These are phyloP conservation scores for Spathaspora hagerdaliae DNA, from an alignment of 805 yeast species.

Conservation along the genomic window DNA sequence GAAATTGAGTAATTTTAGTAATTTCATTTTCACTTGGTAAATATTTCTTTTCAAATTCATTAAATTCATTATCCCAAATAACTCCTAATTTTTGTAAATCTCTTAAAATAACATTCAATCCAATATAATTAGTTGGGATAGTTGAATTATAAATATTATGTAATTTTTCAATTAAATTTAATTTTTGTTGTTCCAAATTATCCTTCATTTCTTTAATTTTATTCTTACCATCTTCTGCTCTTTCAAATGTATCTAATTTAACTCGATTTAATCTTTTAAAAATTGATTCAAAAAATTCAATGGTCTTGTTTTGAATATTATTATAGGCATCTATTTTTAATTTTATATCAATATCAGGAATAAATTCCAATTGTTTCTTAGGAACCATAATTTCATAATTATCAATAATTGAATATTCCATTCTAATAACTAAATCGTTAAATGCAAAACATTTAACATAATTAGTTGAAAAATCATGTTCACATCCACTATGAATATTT, in stretches of 20 bases:
- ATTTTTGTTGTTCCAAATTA: constrained; percentile 49
- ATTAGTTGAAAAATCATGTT: constrained; percentile 76
- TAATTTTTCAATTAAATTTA: constrained; percentile 40
- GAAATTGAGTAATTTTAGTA: constrained; percentile 83
- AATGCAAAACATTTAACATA: constrained; percentile 83
- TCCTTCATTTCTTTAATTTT: constrained; percentile 56
- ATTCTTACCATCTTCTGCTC: constrained; percentile 62
- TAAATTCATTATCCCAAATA: constrained; percentile 81
- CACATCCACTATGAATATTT: constrained; percentile 45
- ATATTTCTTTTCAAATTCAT: constrained; percentile 70
- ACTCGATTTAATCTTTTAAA: constrained; percentile 66
- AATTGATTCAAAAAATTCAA: constrained; percentile 69
- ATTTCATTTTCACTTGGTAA: constrained; percentile 93
- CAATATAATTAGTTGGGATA: constrained; percentile 60
- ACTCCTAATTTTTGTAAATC: constrained; percentile 78
- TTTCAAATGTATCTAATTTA: constrained; percentile 69
- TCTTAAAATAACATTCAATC: constrained; percentile 65
- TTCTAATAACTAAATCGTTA: constrained; percentile 70
- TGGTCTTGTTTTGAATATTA: constrained; percentile 49
- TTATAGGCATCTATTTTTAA: constrained; percentile 62
- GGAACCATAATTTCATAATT: constrained; percentile 81
- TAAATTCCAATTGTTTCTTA: constrained; percentile 63
- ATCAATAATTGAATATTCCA: constrained; percentile 74
- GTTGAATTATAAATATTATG: constrained; percentile 52
- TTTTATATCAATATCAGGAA: constrained; percentile 63